A percentile compares a stretch with the other conserved stretches of the same genome.
These are phyloP conservation scores for Podospora tetraspora DNA, from an alignment of 495 filamentous ascomycete species.

Conservation along the genomic window DNA sequence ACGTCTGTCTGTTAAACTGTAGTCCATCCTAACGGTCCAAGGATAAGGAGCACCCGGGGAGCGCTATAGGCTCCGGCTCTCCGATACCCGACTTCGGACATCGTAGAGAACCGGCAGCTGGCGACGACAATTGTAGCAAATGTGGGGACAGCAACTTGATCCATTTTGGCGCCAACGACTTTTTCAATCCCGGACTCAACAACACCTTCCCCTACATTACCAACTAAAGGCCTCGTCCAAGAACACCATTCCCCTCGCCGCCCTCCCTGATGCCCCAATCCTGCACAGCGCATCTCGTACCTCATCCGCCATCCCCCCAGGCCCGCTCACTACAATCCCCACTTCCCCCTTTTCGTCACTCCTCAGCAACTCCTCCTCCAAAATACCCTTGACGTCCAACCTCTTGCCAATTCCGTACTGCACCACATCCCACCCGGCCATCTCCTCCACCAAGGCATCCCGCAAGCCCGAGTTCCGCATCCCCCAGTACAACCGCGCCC, in stretches of 20 bases:
- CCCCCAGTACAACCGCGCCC: constrained; percentile 6
- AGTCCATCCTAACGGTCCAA: too few relatives aligned
- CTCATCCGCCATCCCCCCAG: constrained; percentile 3
- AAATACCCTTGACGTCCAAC: constrained; percentile 1
- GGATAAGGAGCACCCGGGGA: too few relatives aligned
- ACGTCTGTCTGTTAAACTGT: too few relatives aligned
- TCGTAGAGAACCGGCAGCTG: too few relatives aligned
- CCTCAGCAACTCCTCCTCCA: neutral
- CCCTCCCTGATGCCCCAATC: neutral
- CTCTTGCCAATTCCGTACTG: neutral
- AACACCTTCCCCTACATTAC: neutral
- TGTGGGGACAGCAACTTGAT: too few relatives aligned
- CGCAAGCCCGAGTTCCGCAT: neutral
- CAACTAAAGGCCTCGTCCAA: constrained; percentile 7
- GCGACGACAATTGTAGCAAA: too few relatives aligned
- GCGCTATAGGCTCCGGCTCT: too few relatives aligned
- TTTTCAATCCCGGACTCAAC: neutral
- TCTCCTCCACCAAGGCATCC: neutral
- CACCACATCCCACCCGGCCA: neutral
- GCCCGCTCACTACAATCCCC: constrained; percentile 7
- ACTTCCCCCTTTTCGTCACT: neutral
- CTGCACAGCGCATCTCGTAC: neutral
- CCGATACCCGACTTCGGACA: too few relatives aligned
- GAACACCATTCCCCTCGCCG: constrained; percentile 5
- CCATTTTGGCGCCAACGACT: too few relatives aligned